A percentile compares a stretch with the other conserved stretches of the same genome.
Evolutionary conservation across 2,329 filamentous ascomycete genomes (phyloP).

Genomic region (Ceratocystis ficicola): DNA sequence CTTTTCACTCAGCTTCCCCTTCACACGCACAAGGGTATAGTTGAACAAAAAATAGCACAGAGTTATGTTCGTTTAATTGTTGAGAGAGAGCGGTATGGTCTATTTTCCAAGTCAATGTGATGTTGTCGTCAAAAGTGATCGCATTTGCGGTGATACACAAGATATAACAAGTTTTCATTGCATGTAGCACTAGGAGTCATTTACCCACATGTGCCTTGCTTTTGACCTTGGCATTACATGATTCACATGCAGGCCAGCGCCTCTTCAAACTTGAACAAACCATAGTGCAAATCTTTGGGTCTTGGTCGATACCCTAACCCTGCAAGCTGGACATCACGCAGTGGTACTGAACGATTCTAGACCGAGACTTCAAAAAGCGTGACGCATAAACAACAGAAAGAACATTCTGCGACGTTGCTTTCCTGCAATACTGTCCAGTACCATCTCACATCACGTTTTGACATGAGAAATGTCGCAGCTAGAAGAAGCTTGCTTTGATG

Average conservation of each 20-base stretch:
- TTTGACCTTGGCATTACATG: neutral
- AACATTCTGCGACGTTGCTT: neutral
- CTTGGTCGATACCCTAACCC: neutral
- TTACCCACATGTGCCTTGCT: constrained; percentile 4
- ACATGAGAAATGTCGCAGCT: neutral
- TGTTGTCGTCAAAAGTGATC: neutral
- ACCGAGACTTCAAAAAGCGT: neutral
- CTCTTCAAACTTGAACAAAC: neutral
- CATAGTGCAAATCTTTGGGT: neutral
- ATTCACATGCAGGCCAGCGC: neutral
- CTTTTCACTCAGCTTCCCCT: too few relatives aligned
- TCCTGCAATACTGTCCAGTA: neutral
- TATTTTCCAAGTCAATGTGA: neutral
- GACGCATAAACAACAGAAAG: neutral
- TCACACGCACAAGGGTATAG: too few relatives aligned
- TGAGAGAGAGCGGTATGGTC: too few relatives aligned
- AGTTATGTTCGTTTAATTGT: too few relatives aligned
- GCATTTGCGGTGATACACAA: neutral
- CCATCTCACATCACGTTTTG: neutral
- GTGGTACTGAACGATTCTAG: neutral
- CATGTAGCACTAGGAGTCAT: neutral
- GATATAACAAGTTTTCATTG: neutral
- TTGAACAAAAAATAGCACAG: too few relatives aligned
- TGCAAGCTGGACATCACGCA: neutral
- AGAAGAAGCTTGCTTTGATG: neutral